phyloP scores from a whole-genome alignment of 345 rosid genomes.

The Camelina laxa region DNA sequence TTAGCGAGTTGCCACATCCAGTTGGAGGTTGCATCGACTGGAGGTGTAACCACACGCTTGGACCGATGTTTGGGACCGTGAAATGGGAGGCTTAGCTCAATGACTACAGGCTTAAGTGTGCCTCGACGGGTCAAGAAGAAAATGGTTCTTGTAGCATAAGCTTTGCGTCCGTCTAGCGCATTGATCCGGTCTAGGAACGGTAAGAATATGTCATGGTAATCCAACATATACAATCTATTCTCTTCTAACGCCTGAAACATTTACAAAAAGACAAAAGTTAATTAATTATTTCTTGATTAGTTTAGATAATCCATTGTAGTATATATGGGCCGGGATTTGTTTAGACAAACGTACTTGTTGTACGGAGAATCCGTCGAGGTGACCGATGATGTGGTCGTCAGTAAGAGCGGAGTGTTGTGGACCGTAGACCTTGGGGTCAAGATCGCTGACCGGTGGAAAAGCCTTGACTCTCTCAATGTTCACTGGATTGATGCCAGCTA shows the following conservation, averaged over 20 bases:
- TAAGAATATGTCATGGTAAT: conserved; percentile 77
- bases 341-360: conserved; percentile 60
- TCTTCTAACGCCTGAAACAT: conserved; percentile 80
- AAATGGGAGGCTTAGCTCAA: conserved; percentile 72
- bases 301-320: background rate
- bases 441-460: conserved; percentile 86
- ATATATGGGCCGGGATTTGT: background rate
- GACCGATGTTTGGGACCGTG: conserved; percentile 49
- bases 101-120: conserved; percentile 85
- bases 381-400: conserved; percentile 69
- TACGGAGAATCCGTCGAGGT: conserved; percentile 79
- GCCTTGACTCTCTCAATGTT: conserved; percentile 60
- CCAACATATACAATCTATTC: conserved; percentile 73
- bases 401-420: conserved; percentile 76
- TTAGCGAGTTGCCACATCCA: conserved; percentile 99
- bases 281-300: background rate
- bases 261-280: background rate
- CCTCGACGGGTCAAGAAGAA: conserved; percentile 72
- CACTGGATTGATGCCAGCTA: conserved; percentile 93
- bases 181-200: conserved; percentile 89
- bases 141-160: conserved; percentile 88
- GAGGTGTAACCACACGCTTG: conserved; percentile 81
- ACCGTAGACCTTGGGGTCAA: conserved; percentile 83
- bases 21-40: conserved; percentile 68
- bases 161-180: conserved; percentile 81